Percentiles rank a stretch among this genome's conserved stretches.
Conservation (phyloP, 805 yeast genomes). For the Saccharomycopsis sp. region DNA sequence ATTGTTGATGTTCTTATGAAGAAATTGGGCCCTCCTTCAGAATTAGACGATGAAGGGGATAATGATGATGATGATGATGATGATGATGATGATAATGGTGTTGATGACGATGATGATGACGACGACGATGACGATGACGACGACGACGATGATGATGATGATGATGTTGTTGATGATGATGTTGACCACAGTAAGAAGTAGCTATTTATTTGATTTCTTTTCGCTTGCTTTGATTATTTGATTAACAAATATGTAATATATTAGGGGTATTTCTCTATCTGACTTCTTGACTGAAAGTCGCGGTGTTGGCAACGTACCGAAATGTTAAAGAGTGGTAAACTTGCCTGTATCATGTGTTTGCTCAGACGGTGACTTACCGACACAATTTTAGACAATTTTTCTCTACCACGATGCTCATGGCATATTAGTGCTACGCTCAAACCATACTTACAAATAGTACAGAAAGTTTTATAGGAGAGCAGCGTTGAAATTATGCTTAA, state of each 20-base stretch:
- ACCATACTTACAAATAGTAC: no score
- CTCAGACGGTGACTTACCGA: no score
- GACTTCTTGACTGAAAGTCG: no score
- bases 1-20: conserved; percentile 55
- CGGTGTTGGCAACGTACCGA: no score
- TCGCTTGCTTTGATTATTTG: background rate
- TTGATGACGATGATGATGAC: conserved; percentile 34
- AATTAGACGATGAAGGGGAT: conserved; percentile 28
- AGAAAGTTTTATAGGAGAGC: no score
- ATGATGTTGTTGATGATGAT: conserved; percentile 26
- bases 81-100: conserved; percentile 33
- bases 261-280: background rate
- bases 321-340: no score
- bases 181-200: conserved; percentile 24
- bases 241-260: background rate
- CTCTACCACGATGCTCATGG: no score
- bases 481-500: background rate
- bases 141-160: conserved; percentile 5
- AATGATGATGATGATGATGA: conserved; percentile 32
- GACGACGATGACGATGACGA: conserved; percentile 28
- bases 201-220: conserved; percentile 4
- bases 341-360: no score
- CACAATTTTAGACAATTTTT: no score
- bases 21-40: conserved; percentile 29
- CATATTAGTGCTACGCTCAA: no score